phyloP scores from a whole-genome alignment of 169 alveolate species.

The Eimeria zaria region DNA sequence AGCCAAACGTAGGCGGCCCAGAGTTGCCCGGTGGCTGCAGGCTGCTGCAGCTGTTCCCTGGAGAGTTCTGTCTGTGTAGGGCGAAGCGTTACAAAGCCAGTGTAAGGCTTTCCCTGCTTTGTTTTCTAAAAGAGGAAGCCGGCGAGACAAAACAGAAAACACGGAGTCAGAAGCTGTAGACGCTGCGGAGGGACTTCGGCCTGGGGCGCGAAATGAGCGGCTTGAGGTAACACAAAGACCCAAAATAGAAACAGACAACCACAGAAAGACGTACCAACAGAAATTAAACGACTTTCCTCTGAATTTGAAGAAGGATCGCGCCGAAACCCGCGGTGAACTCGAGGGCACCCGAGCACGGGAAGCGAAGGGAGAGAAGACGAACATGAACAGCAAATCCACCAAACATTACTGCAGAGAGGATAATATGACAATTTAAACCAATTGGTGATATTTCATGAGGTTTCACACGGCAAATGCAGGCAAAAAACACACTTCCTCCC shows the following conservation, averaged over 20 bases:
- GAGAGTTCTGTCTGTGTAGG: neutral
- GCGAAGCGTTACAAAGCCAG: neutral
- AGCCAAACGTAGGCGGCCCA: neutral
- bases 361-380: neutral
- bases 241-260: constrained; percentile 7
- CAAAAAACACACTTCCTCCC: neutral
- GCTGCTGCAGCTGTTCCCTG: neutral
- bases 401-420: constrained; percentile 4
- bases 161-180: neutral
- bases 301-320: neutral
- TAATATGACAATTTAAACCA: too few relatives aligned
- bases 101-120: neutral
- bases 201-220: constrained; percentile 15
- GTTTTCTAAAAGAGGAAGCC: neutral
- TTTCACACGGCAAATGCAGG: neutral
- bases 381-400: neutral
- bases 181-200: neutral
- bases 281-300: neutral
- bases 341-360: constrained; percentile 15
- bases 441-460: neutral
- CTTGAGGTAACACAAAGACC: constrained; percentile 29
- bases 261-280: neutral
- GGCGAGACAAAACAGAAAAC: neutral
- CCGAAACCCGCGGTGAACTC: neutral
- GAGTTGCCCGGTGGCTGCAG: neutral